Base-by-base conservation (phyloP, 1,284 basidiomycete genomes). In the Boletus sp. region DNA sequence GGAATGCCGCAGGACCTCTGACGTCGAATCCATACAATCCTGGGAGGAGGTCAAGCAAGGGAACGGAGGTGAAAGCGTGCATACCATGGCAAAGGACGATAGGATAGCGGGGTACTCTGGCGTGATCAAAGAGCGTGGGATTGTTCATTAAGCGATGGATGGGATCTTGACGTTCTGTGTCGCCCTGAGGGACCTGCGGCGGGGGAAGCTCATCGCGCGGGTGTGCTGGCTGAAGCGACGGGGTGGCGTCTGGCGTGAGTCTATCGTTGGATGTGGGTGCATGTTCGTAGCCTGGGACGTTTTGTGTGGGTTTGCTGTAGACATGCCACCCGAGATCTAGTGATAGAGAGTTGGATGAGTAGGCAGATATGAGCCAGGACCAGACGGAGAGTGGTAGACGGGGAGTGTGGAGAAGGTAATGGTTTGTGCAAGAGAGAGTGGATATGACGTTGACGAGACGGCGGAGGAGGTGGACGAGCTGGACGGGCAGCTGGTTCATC, bases 1-100 rank as follows among this genome's bases (percentile, higher is more conserved):
- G 84, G 67, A 94, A 80, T 46, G 88, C 66, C 16, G 82, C 74
- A 0, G 90, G 81, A 19, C 92, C 81, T 56, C 90, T 74, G 35
- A 92, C 82, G 62, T 95, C 92, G 65, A 97, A 99, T 7, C 96
- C 95, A 61, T 98, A 98, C 2, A 99, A 73, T 20, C 93, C 93
- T 94, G 58, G 36, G 19, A 19, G 2, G 8, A 37, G 38, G 52
- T 60, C 53, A 62, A 44, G 49, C 22, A 27, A 26, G 19, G 30
- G 16, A 5, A 19, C 9, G 8, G 43, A 27, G 38, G 43, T 5
- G 27, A 46, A 29, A 7, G 23, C 25, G 55, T 14, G n/a, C 81
- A 65, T 64, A 92, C 94, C 94, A 70, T 99, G 95, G 61, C 93
- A 98, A 13, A 99, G 76, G 1, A 96, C 93, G 53, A 99, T 88